Evolutionary conservation across 257 asterid species (phyloP).

Genomic region (Solanum lycopersicoides): DNA sequence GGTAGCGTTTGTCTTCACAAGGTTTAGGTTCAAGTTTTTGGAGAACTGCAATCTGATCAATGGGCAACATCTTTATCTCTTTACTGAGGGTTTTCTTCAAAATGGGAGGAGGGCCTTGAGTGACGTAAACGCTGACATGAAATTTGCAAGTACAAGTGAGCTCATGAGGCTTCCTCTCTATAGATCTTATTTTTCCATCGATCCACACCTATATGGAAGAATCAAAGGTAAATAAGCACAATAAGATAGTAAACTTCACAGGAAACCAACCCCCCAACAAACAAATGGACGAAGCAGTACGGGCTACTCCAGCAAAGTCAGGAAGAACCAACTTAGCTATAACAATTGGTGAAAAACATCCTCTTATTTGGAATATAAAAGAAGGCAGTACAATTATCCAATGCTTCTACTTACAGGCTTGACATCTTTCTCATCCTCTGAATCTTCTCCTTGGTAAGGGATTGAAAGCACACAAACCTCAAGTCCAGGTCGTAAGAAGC

Average conservation of each 20-base stretch:
- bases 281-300: not conserved
- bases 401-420: conserved; percentile 37
- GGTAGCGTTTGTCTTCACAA: conserved; percentile 43
- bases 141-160: conserved; percentile 50
- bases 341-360: not conserved
- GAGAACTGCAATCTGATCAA: conserved; percentile 50
- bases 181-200: conserved; percentile 78
- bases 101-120: conserved; percentile 53
- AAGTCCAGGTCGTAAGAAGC: conserved; percentile 73
- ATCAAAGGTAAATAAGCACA: not conserved
- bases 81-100: conserved; percentile 39
- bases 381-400: not conserved
- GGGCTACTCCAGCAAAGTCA: not conserved
- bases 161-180: conserved; percentile 74
- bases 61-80: conserved; percentile 30
- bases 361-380: not conserved
- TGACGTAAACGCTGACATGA: conserved; percentile 52
- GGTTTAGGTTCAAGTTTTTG: conserved; percentile 67
- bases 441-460: conserved; percentile 18
- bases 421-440: conserved; percentile 22
- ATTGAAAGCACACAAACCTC: conserved; percentile 54
- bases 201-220: conserved; percentile 47
- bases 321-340: not conserved
- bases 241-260: not conserved
- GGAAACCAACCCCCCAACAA: not conserved